Conservation (phyloP, 2,329 filamentous ascomycete genomes). For the Monosporascus sp. region DNA sequence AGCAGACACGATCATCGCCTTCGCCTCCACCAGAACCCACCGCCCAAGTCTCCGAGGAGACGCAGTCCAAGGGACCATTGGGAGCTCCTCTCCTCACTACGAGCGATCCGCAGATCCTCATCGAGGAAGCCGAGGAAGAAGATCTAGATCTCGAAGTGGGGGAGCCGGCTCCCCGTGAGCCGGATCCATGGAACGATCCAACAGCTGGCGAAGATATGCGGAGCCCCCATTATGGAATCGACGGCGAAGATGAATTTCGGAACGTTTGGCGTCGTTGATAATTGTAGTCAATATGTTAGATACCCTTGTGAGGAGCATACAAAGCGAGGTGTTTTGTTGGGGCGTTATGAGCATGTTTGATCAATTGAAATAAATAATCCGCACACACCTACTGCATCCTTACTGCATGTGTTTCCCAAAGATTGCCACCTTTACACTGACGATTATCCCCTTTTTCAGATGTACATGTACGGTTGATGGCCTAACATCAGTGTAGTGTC, state of each 20-base stretch:
- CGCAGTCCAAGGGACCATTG: conserved; percentile 25
- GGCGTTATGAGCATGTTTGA: too few species aligned
- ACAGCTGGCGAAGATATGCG: not conserved
- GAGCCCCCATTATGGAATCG: conserved; percentile 10
- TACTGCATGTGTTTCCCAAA: too few species aligned
- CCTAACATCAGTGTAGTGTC: too few species aligned
- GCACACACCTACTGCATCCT: too few species aligned
- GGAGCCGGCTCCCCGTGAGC: conserved; percentile 19
- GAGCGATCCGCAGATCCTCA: conserved; percentile 26
- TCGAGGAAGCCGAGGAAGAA: conserved; percentile 29
- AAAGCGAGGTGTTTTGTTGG: too few species aligned
- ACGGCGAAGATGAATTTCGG: conserved; percentile 37
- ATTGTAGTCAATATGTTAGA: conserved; percentile 1
- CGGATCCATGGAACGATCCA: conserved; percentile 5
- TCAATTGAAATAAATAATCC: too few species aligned
- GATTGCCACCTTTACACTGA: too few species aligned
- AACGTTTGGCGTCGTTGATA: conserved; percentile 37
- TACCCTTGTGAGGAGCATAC: not conserved
- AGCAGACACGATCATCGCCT: conserved; percentile 15
- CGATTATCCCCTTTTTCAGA: too few species aligned
- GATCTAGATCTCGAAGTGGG: conserved; percentile 18
- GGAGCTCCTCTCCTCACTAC: conserved; percentile 26
- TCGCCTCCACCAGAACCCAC: conserved; percentile 18
- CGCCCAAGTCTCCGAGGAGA: conserved; percentile 20
- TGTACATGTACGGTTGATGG: too few species aligned